phyloP scores from a whole-genome alignment of 495 filamentous ascomycete genomes.

The Parathielavia appendiculata region DNA sequence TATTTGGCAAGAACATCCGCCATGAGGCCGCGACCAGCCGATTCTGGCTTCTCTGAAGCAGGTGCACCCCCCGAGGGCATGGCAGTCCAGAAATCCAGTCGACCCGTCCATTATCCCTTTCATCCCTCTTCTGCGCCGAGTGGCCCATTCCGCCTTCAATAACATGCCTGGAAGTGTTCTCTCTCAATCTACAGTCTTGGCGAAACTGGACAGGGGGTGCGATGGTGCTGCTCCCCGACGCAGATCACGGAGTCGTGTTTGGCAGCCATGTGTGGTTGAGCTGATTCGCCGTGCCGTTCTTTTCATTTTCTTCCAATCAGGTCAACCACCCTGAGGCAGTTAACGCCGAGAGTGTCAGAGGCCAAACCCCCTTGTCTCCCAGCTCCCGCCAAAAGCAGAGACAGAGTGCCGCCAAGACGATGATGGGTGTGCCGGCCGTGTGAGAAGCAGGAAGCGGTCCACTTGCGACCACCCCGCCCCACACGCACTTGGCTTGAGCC shows the following conservation, averaged over 20 bases:
- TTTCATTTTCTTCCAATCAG: conserved; percentile 10
- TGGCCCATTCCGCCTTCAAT: no score
- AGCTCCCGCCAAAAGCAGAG: not conserved
- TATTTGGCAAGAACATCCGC: not conserved
- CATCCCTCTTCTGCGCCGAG: no score
- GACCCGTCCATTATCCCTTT: not conserved
- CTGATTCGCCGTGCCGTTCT: conserved; percentile 1
- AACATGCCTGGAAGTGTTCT: no score
- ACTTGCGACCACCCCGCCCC: conserved; percentile 15
- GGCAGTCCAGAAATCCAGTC: not conserved
- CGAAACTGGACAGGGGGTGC: not conserved
- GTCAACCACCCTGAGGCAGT: conserved; percentile 20
- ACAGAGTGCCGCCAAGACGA: conserved; percentile 23
- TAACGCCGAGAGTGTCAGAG: conserved; percentile 33
- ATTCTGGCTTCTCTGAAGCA: not conserved
- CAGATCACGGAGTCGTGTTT: conserved; percentile 14
- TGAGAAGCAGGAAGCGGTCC: conserved; percentile 14
- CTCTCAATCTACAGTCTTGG: not conserved
- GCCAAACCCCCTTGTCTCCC: conserved; percentile 14
- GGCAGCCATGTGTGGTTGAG: conserved; percentile 9
- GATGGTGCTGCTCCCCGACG: not conserved
- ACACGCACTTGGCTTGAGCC: conserved; percentile 4
- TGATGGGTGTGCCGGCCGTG: conserved; percentile 21
- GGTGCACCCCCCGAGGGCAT: not conserved
- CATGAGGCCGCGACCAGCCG: not conserved